Evolutionary conservation across 495 filamentous ascomycete genomes (phyloP), one percentile per base, ranked within the genome.

Genomic region (Hypoxylon subgilvum): DNA sequence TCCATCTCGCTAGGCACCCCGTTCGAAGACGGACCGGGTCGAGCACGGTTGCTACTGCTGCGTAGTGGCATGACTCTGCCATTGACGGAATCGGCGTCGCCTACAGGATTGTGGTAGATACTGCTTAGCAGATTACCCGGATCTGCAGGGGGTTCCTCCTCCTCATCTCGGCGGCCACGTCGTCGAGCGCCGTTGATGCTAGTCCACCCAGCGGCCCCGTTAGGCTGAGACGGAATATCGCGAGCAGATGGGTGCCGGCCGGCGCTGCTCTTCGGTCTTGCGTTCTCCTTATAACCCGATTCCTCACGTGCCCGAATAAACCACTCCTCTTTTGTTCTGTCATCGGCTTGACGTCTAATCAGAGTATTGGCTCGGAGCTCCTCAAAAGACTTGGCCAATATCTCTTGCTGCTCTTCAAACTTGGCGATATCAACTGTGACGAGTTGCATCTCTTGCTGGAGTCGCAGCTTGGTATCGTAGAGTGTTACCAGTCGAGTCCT

Each of bases 31-130:
- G 36, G 30, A n/a, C 35, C 42, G 3, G 64, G 48, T 10, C 65
- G 60, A 17, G 31, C 13, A 25, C 65, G 57, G 47, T 30, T 48
- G n/a, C 28, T 23, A 19, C 45, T 38, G 31, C 47, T 65, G 17
- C 59, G 63, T 22, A 67, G 21, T 22, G 64, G 54, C 61, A 63
- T 60, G 12, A 51, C 44, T 13, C 57, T 63, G 30, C 60, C 56
- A 18, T 50, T 52, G 0, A 57, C 47, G 8, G 40, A 43, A n/a
- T 53, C 43, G 1, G 48, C 23, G 16, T 69, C 67, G 8, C 68
- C 67, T 5, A 70, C 52, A 12, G 67, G 67, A 16, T 70, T 68
- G 25, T 70, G 67, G 28, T 67, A 70, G 31, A 70, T 63, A 27
- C 61, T 70, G 14, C 67, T 66, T 18, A 70, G 56, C 9, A 70